Evolutionary conservation across 306 rosid genomes (phyloP).

Genomic region (Geum urbanum): DNA sequence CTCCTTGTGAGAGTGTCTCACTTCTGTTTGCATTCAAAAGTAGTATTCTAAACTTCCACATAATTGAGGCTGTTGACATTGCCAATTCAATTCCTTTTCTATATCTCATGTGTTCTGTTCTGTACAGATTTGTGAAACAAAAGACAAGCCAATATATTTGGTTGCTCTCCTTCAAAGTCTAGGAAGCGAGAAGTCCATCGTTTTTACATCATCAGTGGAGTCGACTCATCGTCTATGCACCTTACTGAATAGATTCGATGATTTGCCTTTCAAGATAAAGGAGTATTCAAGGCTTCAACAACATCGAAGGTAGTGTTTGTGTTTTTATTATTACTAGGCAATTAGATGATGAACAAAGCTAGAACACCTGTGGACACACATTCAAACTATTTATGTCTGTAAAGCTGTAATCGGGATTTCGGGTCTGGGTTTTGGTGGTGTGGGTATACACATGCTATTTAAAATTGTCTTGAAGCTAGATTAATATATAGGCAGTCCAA

Average conservation of each 20-base stretch:
- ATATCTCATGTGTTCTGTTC: conserved; percentile 1
- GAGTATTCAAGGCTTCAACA: conserved; percentile 85
- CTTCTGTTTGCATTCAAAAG: background rate
- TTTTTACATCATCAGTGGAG: conserved; percentile 88
- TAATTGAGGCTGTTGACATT: background rate
- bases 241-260: conserved; percentile 60
- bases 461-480: background rate
- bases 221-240: conserved; percentile 84
- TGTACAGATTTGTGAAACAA: conserved; percentile 68
- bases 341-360: too few species aligned
- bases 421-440: background rate
- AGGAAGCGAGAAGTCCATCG: conserved; percentile 76
- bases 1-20: too few species aligned
- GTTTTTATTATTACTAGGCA: background rate
- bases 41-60: conserved; percentile 1
- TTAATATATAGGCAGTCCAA: background rate
- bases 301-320: conserved; percentile 65
- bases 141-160: conserved; percentile 76
- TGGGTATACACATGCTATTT: background rate
- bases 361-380: background rate
- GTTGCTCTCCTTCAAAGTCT: conserved; percentile 73
- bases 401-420: background rate
- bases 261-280: conserved; percentile 61
- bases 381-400: background rate
- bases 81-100: background rate